Evolutionary conservation across 495 filamentous ascomycete genomes (phyloP).

Genomic region (Aspergillus asperescens): DNA sequence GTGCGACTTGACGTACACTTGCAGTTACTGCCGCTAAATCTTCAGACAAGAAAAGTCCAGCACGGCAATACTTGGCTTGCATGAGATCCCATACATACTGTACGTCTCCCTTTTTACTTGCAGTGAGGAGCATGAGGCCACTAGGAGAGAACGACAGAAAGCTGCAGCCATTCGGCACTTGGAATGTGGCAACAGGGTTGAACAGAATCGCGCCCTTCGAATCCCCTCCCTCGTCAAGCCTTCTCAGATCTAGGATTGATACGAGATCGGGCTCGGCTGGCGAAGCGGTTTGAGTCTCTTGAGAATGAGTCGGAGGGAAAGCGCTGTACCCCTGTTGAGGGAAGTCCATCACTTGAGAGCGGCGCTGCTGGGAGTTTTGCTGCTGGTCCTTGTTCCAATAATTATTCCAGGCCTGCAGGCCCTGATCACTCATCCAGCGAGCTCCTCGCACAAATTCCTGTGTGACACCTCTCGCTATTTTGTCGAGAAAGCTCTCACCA

Average conservation of each 20-base stretch:
- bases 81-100: conserved; percentile 91
- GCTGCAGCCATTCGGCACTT: conserved; percentile 78
- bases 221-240: conserved; percentile 47
- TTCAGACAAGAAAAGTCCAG: conserved; percentile 37
- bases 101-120: conserved; percentile 86
- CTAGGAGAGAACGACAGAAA: conserved; percentile 84
- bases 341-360: conserved; percentile 25
- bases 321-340: conserved; percentile 28
- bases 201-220: conserved; percentile 30
- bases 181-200: conserved; percentile 73
- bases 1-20: conserved; percentile 74
- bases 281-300: conserved; percentile 39
- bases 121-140: conserved; percentile 78
- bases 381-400: conserved; percentile 74
- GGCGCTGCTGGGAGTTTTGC: conserved; percentile 23
- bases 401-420: conserved; percentile 78
- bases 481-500: conserved; percentile 75
- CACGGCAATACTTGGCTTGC: conserved; percentile 48
- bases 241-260: conserved; percentile 77
- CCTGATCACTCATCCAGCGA: conserved; percentile 80
- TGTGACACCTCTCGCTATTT: conserved; percentile 78
- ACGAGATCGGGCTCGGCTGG: conserved; percentile 70
- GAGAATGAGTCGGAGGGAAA: conserved; percentile 76
- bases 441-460: conserved; percentile 88
- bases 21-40: conserved; percentile 26